Evolutionary conservation across 495 filamentous ascomycete genomes (phyloP), one percentile per base, ranked within the genome.

Genomic region (Aspergillus sclerotiicarbonarius): DNA sequence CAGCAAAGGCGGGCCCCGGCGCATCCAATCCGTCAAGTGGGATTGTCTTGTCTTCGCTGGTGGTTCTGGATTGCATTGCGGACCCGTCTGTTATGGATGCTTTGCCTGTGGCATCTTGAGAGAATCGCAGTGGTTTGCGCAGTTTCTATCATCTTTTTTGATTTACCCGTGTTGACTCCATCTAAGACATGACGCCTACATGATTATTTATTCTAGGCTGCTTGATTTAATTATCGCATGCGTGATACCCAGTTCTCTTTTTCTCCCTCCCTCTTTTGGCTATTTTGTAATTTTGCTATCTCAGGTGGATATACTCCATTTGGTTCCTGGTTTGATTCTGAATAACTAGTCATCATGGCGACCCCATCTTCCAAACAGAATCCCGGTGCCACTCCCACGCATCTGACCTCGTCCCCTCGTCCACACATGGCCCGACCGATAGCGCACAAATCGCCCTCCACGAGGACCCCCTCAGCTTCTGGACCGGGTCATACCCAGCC

Each of bases 401-500:
- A 80, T 57, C 66, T 77, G 37, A 76, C 71, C 20, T 72, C 76
- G 12, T 80, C 77, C 16, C 77, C 77, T 32, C 74, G 70, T 48
- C 76, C 74, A 7, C 66, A 72, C 49, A 69, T 77, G 61, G 61
- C 70, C 45, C 71, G 75, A 18, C 69, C 72, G 8, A 63, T 78
- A 12, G 69, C 77, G 9, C 73, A 77, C 51, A 80, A 76, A 49
- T 80, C 77, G 3, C 75, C 76, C 4, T 77, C 75, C 8, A 71
- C 68, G 51, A 69, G 71, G 53, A 80, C 75, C 3, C 77, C 76
- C 1, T 74, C 77, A 21, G 69, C 63, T 18, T 74, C 70, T 31
- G 75, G 74, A 12, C 63, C 66, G 21, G 71, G 71, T 43, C 51
- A 51, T 8, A 63, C 68, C n/a, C 67, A 69, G 13, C 59, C 56